Evolutionary conservation across 2,329 filamentous ascomycete genomes (phyloP).

Genomic region (Claviceps digitariae): DNA sequence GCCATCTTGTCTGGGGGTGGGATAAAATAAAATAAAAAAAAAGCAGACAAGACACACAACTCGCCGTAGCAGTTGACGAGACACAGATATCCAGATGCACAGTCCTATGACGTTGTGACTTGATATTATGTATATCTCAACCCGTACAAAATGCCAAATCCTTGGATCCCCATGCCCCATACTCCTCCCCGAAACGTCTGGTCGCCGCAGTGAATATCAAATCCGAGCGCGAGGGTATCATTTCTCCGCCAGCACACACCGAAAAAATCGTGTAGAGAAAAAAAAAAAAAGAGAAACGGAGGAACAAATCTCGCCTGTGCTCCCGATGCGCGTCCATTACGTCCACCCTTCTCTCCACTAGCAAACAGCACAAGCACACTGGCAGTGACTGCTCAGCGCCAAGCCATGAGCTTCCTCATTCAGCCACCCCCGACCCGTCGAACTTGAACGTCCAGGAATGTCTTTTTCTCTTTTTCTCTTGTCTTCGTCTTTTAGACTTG

Average conservation of each 20-base stretch:
- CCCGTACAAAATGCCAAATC: no score
- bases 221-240: conserved; percentile 4
- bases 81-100: no score
- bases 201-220: neutral
- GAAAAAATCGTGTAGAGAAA: neutral
- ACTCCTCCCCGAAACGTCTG: neutral
- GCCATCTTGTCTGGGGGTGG: no score
- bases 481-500: neutral
- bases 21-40: no score
- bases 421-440: neutral
- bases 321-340: neutral
- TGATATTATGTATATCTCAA: no score
- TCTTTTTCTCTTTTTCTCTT: neutral
- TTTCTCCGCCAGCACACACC: neutral
- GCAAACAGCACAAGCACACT: neutral
- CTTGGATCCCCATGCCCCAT: no score
- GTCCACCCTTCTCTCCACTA: neutral
- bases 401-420: neutral
- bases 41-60: no score
- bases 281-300: neutral
- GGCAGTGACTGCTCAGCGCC: neutral
- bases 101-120: no score
- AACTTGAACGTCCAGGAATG: no score
- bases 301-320: neutral
- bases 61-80: no score